Base-by-base conservation (phyloP, 257 asterid species). In the Lycium barbarum region DNA sequence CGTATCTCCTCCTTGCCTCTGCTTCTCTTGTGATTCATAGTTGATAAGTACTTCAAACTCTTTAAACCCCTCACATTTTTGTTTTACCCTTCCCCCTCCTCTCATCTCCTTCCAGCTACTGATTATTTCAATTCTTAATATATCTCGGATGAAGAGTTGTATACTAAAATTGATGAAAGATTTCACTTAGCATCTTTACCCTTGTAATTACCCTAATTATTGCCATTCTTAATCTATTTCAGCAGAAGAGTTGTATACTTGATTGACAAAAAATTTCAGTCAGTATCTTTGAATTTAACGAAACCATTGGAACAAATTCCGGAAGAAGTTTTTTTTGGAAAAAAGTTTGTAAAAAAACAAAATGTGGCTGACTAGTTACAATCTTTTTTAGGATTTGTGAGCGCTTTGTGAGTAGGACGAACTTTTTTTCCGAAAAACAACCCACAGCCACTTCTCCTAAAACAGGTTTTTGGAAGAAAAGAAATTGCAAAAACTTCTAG, bases 21-120 rank as follows among this genome's bases (percentile, higher is more conserved):
- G 33, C 8, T 43, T 71, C 17, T 57, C 38, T 5, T 26, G 80
- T 73, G 80, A 47, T 47, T n/a, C 80, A 73, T 5, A 47, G 9
- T 49, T 74, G 38, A 74, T 74, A 20, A 47, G 43, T 47, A 49
- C 61, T 74, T 73, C 43, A 74, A 49, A 74, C 57, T 49, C 81
- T 22, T 20, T 74, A 40, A 49, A 74, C 20, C 18, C 38, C n/a
- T 47, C 20, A 74, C 61, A 7, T 47, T 74, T 47, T 74, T 15
- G 20, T 68, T 74, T 72, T 18, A 43, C 40, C 55, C n/a, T 10
- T 7, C 81, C 61, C 35, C 18, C 58, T 45, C 35, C 80, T 47
- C 59, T 47, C 38, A 73, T 70, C 79, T 40, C 54, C 79, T 70
- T 40, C 79, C 54, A 36, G 20, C 51, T 70, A 18, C 79, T 70